Evolutionary conservation across 495 filamentous ascomycete species (phyloP).

Genomic region (Penicillium canariense): DNA sequence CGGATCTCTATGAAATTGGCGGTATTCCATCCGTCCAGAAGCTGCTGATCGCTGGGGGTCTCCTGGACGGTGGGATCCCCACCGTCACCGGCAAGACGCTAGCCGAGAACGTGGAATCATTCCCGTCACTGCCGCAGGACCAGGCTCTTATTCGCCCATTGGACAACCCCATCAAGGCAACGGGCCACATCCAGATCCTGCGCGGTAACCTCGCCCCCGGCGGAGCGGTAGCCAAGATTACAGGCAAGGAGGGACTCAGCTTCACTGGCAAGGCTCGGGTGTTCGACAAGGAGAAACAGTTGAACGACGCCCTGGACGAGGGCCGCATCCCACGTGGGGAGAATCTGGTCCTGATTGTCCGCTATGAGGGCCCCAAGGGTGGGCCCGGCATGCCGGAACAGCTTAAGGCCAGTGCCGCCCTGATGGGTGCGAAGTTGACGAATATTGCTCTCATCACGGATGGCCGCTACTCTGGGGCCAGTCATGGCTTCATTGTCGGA

Average conservation of each 20-base stretch:
- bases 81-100: conserved; percentile 94
- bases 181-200: conserved; percentile 88
- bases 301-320: conserved; percentile 71
- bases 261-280: conserved; percentile 83
- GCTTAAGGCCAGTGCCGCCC: conserved; percentile 79
- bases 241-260: conserved; percentile 83
- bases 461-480: conserved; percentile 85
- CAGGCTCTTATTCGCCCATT: conserved; percentile 86
- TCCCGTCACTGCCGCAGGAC: conserved; percentile 73
- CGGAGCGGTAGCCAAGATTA: conserved; percentile 96
- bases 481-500: conserved; percentile 93
- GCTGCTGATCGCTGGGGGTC: conserved; percentile 74
- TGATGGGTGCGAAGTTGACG: conserved; percentile 87
- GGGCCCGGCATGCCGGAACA: conserved; percentile 99
- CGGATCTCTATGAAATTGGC: conserved; percentile 91
- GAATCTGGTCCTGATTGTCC: conserved; percentile 89
- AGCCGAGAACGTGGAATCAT: conserved; percentile 79
- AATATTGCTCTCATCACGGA: conserved; percentile 95
- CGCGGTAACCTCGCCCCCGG: conserved; percentile 87
- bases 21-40: conserved; percentile 92
- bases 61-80: conserved; percentile 79
- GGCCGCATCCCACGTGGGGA: conserved; percentile 71
- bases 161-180: conserved; percentile 78
- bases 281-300: conserved; percentile 84
- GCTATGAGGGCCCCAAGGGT: conserved; percentile 94